Evolutionary conservation across 2,329 filamentous ascomycete species (phyloP), one percentile per base, ranked within the genome.

Genomic region (Botrytis paeoniae): DNA sequence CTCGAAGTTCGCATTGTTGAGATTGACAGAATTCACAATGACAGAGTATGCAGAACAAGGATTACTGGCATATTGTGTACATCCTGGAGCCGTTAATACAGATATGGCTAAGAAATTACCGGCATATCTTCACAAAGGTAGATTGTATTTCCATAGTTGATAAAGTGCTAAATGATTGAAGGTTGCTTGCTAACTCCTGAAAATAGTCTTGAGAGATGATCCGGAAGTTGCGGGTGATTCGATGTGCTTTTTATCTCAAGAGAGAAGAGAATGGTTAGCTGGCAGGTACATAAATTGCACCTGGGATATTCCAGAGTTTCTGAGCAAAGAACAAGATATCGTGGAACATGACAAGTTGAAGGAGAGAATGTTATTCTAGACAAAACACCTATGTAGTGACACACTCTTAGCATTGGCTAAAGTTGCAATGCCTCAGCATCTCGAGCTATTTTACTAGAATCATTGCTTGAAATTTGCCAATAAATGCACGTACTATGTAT

Each of bases 281-380:
- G 85, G 83, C 0, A 80, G 85, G 70, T 87, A 84, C 77, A 69
- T 86, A 8, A 82, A 77, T 73, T 80, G 76, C 29, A 83, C 78
- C 48, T 87, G 85, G 85, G 84, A 87, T 77, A 82, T 87, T 82
- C 78, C 80, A 16, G 84, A 86, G 75, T 78, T 86, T 54, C 74
- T 84, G 66, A 74, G 70, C 4, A 83, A 80, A 76, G 82, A 84
- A 75, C 78, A 83, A 6, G 84, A 85, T 72, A 83, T 87, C 76
- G 79, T 86, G 9, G 73, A 74, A 62, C 80, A 73, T 4, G 80
- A 82, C 45, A 78, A 79, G 20, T 72, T 82, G 12, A 81, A 80
- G 75, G 78, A 81, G 77, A 80, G 77, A 66, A 78, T 81, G 78
- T 69, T 70, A 20, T 76, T 78, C 29, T 78, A 74, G 60, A 64